phyloP scores from a whole-genome alignment of 768 basidiomycete genomes.

The Gloeopeniophorella convolvens region DNA sequence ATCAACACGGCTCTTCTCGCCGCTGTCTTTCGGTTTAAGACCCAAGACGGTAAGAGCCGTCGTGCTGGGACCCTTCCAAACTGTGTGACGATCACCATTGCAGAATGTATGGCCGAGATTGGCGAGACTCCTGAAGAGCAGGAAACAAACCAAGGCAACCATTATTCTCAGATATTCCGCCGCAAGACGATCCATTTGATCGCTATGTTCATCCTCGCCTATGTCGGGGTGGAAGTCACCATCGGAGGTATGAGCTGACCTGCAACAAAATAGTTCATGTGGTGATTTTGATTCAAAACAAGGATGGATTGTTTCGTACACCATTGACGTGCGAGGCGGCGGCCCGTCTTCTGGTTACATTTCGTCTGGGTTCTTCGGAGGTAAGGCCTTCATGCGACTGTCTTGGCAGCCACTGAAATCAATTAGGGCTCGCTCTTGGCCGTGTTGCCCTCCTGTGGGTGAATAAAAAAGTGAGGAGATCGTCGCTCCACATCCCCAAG shows the following conservation, averaged over 20 bases:
- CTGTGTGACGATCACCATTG: neutral
- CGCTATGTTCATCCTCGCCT: conserved; percentile 39
- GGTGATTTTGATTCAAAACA: neutral
- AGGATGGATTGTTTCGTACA: conserved; percentile 68
- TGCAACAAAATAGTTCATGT: neutral
- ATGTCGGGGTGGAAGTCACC: conserved; percentile 49
- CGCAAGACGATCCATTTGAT: conserved; percentile 37
- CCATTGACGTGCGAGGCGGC: conserved; percentile 38
- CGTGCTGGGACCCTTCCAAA: neutral
- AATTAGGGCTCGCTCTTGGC: conserved; percentile 5
- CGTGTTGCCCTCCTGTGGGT: neutral
- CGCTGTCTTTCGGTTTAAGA: conserved; percentile 27
- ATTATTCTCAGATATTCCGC: conserved; percentile 20
- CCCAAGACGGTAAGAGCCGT: conserved; percentile 25
- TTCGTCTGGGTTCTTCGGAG: conserved; percentile 52
- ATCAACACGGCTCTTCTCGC: conserved; percentile 23
- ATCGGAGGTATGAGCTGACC: conserved; percentile 1
- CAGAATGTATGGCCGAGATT: conserved; percentile 22
- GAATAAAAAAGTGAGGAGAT: neutral
- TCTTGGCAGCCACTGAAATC: conserved; percentile 18
- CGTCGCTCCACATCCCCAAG: neutral
- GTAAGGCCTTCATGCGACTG: conserved; percentile 26
- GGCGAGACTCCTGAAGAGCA: conserved; percentile 13
- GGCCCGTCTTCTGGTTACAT: conserved; percentile 49
- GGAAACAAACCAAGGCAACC: neutral